A percentile compares a stretch with the other conserved stretches of the same genome.
Evolutionary conservation across 179 eudicot genomes (phyloP).

Genomic region (Amaranthus tricolor): DNA sequence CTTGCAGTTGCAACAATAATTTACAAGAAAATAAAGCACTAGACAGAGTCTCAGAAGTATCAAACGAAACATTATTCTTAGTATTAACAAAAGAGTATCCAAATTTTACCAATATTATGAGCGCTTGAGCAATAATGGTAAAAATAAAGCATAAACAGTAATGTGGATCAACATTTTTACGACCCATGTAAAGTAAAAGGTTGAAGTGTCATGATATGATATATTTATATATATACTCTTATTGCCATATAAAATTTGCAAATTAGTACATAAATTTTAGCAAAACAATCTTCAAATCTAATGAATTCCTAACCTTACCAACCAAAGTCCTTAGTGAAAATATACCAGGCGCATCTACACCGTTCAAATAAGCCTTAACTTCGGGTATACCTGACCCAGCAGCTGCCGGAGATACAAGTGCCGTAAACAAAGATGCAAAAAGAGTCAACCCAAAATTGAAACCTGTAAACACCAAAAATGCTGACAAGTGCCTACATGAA

Average conservation of each 20-base stretch:
- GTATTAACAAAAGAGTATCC: neutral
- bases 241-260: neutral
- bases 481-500: slow-evolving; percentile 46
- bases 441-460: slow-evolving; percentile 66
- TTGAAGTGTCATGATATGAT: no score
- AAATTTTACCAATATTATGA: neutral
- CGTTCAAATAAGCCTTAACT: slow-evolving; percentile 90
- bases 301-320: slow-evolving; percentile 58
- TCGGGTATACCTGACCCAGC: slow-evolving; percentile 97
- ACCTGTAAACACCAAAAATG: slow-evolving; percentile 62
- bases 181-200: neutral
- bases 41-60: neutral
- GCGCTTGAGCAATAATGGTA: neutral
- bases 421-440: slow-evolving; percentile 64
- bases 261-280: neutral
- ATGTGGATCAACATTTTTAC: neutral
- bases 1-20: neutral
- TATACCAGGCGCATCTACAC: slow-evolving; percentile 82
- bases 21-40: neutral
- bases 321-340: slow-evolving; percentile 65
- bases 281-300: neutral
- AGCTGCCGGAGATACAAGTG: slow-evolving; percentile 71
- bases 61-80: slow-evolving; percentile 5
- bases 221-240: no score
- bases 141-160: neutral